Conservation (phyloP, 2,329 filamentous ascomycete genomes). For the Penicillium hordei region DNA sequence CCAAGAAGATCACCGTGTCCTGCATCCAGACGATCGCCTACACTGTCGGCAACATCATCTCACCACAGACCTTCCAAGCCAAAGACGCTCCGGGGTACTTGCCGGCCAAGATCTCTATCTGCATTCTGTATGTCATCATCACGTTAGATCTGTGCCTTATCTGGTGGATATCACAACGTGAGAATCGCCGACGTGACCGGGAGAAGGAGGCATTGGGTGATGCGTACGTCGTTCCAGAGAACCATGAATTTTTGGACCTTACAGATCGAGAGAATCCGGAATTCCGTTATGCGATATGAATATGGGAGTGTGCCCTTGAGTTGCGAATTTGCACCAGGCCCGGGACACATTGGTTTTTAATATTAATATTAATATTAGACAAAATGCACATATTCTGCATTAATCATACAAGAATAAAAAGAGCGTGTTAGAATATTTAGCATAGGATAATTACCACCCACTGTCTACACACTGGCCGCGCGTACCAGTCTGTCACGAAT, state of each 20-base stretch:
- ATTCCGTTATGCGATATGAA: constrained; percentile 26
- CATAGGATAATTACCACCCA: background rate
- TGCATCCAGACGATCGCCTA: constrained; percentile 40
- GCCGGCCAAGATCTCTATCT: constrained; percentile 31
- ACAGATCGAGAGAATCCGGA: constrained; percentile 29
- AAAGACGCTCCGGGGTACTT: constrained; percentile 34
- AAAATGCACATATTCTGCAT: background rate
- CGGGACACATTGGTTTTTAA: background rate
- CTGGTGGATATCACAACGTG: constrained; percentile 29
- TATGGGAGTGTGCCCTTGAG: background rate
- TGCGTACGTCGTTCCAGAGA: constrained; percentile 29
- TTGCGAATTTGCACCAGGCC: background rate
- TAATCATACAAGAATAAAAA: background rate
- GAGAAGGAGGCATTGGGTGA: constrained; percentile 26
- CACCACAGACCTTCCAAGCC: constrained; percentile 44
- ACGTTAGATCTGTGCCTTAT: constrained; percentile 34
- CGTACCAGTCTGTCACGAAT: too few species aligned
- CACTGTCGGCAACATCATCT: constrained; percentile 46
- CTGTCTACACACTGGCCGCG: background rate
- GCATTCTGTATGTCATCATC: constrained; percentile 29
- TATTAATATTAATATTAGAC: background rate
- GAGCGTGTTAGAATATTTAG: background rate
- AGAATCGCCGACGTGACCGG: constrained; percentile 32
- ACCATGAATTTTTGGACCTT: constrained; percentile 34
- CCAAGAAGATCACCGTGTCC: constrained; percentile 39